Base-by-base conservation (phyloP, 306 rosid species). In the Pterocarpus santalinus region DNA sequence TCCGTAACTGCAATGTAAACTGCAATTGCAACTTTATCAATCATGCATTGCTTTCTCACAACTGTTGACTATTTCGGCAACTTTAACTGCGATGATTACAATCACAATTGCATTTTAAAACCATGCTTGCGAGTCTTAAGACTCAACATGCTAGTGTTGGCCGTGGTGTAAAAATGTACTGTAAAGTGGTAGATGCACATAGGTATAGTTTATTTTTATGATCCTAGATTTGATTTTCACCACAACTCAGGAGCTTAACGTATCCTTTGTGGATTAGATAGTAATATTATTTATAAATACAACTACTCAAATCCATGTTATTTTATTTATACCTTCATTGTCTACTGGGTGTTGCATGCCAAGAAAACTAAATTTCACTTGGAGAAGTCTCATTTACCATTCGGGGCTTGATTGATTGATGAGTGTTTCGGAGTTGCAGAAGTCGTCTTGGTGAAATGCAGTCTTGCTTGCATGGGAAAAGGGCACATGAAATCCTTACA, bases 121-220 rank as follows among this genome's bases (percentile, higher is more conserved):
- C 8, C 44, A 60, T 4, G 4, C 85, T 67, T 65, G 85, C 1
- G 75, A 73, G 46, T 72, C 86, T 66, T 51, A 15, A 83, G 72
- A 82, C 82, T 89, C 36, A 89, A 81, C 57, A 62, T 22, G 28
- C 80, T 84, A 64, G 87, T 72, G 47, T 32, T 80, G 35, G 79
- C 67, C 46, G 81, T 71, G 28, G 28, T 77, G 55, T 72, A 15
- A 47, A 22, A 65, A 17, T 1, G 12, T 17, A 47, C 13, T 17
- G 35, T n/a, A 49, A 1, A 58, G 17, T 75, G 46, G 16, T 39
- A 4, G 12, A 22, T 39, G 74, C 22, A 53, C 35, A 36, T 34
- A n/a, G 14, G 4, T 72, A 14, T 52, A 52, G 32, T 34, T 71
- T 9, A 72, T 52, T 2, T 22, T 22, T 22, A 69, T 47, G 11